Evolutionary conservation across 1,284 basidiomycete species (phyloP).

Genomic region (Phlebopus sp.): DNA sequence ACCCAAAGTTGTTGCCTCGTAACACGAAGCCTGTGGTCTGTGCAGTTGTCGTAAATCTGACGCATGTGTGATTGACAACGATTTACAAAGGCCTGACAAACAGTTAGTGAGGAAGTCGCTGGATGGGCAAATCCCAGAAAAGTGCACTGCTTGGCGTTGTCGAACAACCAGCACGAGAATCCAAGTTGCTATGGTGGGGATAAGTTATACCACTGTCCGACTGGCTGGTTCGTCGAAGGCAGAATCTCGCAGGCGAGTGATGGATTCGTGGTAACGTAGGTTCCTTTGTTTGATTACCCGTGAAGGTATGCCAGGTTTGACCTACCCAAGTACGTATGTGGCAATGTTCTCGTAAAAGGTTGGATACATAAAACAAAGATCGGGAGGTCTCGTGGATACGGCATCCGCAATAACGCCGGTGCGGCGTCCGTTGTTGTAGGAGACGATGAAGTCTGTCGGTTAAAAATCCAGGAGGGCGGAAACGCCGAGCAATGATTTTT

Average conservation of each 20-base stretch:
- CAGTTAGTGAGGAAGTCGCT: no score
- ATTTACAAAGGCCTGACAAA: background rate
- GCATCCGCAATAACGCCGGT: conserved; percentile 22
- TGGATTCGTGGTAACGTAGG: background rate
- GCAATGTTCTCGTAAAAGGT: conserved; percentile 15
- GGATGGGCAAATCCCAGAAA: no score
- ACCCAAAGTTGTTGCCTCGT: conserved; percentile 15
- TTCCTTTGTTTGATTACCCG: conserved; percentile 19
- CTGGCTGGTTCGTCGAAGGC: background rate
- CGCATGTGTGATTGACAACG: background rate
- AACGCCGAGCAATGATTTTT: background rate
- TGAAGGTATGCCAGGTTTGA: conserved; percentile 5
- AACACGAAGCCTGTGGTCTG: background rate
- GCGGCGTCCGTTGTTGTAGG: conserved; percentile 7
- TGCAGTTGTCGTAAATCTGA: background rate
- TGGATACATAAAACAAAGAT: background rate
- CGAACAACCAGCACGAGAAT: no score
- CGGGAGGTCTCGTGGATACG: conserved; percentile 10
- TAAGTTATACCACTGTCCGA: background rate
- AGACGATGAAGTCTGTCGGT: conserved; percentile 1
- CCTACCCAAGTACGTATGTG: background rate
- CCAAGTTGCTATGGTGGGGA: no score
- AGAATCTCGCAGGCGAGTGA: background rate
- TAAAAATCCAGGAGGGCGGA: conserved; percentile 1
- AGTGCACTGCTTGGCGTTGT: no score